A percentile compares a stretch with the other conserved stretches of the same genome.
Conservation (phyloP, 148 eudicot genomes). For the Bassia scoparia region DNA sequence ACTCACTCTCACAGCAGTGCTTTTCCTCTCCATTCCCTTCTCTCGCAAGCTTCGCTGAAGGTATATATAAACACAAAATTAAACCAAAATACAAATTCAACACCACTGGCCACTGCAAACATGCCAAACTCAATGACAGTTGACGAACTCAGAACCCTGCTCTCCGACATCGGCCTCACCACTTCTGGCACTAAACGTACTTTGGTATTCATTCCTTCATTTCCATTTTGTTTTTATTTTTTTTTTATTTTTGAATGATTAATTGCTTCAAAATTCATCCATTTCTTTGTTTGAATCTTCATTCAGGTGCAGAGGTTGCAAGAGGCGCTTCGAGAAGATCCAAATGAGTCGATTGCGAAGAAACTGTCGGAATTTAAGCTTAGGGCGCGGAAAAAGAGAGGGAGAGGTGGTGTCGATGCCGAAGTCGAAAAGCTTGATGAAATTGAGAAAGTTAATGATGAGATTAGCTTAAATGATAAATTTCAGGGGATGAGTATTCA, state of each 20-base stretch:
- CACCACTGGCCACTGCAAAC: not conserved
- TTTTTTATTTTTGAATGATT: not conserved
- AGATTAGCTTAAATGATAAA: constrained; percentile 43
- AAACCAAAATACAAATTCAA: not conserved
- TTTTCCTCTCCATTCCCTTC: no score
- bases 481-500: constrained; percentile 49
- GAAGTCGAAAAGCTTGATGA: constrained; percentile 24
- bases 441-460: constrained; percentile 28
- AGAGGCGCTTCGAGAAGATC: constrained; percentile 43
- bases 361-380: not conserved
- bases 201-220: constrained; percentile 33
- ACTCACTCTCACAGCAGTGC: no score
- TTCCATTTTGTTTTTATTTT: not conserved
- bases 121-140: constrained; percentile 53
- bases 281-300: no score
- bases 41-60: no score
- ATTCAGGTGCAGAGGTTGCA: constrained; percentile 62
- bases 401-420: constrained; percentile 28
- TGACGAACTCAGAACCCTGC: constrained; percentile 67
- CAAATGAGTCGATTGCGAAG: constrained; percentile 10
- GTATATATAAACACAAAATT: not conserved
- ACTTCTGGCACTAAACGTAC: constrained; percentile 66
- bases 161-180: constrained; percentile 62
- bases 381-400: constrained; percentile 42
- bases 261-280: no score